Evolutionary conservation across 176 grass and related monocot genomes (phyloP), one percentile per base, ranked within the genome.

Genomic region (Carex parvula): DNA sequence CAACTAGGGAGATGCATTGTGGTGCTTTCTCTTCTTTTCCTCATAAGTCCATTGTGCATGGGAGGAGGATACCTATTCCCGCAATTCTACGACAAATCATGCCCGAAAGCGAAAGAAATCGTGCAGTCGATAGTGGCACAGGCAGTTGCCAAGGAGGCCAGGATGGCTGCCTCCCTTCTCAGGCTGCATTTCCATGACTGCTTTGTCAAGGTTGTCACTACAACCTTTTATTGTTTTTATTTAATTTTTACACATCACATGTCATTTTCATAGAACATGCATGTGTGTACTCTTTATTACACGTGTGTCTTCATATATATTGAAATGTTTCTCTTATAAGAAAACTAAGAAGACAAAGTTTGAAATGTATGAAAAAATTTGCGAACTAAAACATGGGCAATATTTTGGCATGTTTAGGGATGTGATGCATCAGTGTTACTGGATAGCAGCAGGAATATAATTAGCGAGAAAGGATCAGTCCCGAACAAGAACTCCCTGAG

Each of bases 131-230:
- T 93, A 13, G 90, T 95, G n/a, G 88, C 87, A n/a, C 62, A 89
- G 60, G 93, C 93, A n/a, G 93, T 95, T 29, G 89, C 93, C 32
- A 89, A 80, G 75, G 93, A 95, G 79, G 84, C 91, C 22, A 91
- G 93, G 88, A 95, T 95, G 89, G 93, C 93, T 3, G 93, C 93
- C 58, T 95, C 91, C 66, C 84, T 95, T 84, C 87, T 95, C 84
- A 92, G 93, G 84, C 6, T 86, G 18, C 84, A 86, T 81, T 86
- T 86, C 61, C 84, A 86, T 58, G 84, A 86, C 62, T 86, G 93
- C 57, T 87, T 87, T 52, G 86, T 87, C 60, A 83, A 87, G 79
- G 86, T 87, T 17, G 16, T 64, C 33, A 61, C 1, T 39, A 85
- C 14, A 76, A 20, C 33, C 18, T 20, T 56, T 32, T 16, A n/a